Evolutionary conservation across 1,284 basidiomycete genomes (phyloP), one percentile per base, ranked within the genome.

Genomic region (Rhodotorula sp.): DNA sequence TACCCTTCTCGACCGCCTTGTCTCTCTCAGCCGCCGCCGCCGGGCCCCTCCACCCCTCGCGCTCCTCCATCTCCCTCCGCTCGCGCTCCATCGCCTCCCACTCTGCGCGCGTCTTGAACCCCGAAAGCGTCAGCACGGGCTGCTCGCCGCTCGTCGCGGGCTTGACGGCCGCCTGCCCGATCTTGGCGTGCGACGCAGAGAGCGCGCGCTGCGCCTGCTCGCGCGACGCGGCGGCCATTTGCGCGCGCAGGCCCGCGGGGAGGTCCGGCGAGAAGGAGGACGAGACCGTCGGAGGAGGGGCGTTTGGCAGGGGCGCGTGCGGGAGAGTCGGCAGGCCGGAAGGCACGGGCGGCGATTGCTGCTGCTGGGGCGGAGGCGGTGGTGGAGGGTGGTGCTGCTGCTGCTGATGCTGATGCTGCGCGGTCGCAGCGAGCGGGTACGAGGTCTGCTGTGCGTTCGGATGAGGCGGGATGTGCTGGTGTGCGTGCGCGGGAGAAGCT

Each of bases 201-300:
- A 50, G 49, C 27, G 27, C 46, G 21, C 54, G 48, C 45, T 61
- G 57, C 7, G 64, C 61, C 52, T 62, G 48, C 10, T 66, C 68
- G 13, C 68, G 64, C 14, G 54, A 49, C 45, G 65, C 54, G 12
- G 60, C 68, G 23, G 56, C 64, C n/a, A 66, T 46, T 12, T 66
- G 64, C 10, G 64, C 61, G 46, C 48, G 64, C 13, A 60, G 55
- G 17, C 64, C 64, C 5, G 60, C 21, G 3, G 59, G 58, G 17
- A 59, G 54, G 13, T 67, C 17, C 53, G 17, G 53, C 25, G 14
- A 25, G 4, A 34, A 34, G 5, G 34, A 34, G 34, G 34, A 34
- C 34, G 34, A 34, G 34, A 34, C 34, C 3, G 34, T 34, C 5
- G 34, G 34, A 3, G 34, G 34, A 34, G 34, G 34, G 19, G 17